Conservation (phyloP, 208 protist species). For the Wallacemonas sp. region DNA sequence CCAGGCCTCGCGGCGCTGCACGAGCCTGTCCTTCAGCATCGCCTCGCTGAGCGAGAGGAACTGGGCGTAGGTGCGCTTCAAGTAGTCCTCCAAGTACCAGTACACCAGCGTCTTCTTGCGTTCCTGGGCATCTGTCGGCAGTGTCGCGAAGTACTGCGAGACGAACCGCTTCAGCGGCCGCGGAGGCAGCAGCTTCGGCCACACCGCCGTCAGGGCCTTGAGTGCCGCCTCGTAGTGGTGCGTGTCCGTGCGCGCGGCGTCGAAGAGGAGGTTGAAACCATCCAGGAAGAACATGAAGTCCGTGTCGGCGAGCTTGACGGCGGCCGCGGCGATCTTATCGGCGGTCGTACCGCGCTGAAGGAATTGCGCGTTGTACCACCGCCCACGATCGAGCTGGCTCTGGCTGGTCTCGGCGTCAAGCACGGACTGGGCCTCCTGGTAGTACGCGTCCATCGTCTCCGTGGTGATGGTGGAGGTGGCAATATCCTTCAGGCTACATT, state of each 20-base stretch:
- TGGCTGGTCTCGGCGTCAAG: constrained; percentile 62
- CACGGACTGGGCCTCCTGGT: constrained; percentile 74
- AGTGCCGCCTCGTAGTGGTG: constrained; percentile 92
- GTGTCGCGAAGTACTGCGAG: constrained; percentile 90
- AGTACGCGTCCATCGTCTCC: constrained; percentile 84
- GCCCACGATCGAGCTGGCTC: constrained; percentile 67
- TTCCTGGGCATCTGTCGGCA: constrained; percentile 63
- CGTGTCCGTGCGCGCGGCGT: constrained; percentile 86
- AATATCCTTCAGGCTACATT: constrained; percentile 88
- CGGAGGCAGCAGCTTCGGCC: constrained; percentile 84
- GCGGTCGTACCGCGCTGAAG: constrained; percentile 82
- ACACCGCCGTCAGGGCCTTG: constrained; percentile 86
- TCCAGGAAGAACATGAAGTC: constrained; percentile 94
- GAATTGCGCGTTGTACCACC: constrained; percentile 91
- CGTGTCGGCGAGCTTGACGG: constrained; percentile 88
- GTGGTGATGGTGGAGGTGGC: constrained; percentile 70
- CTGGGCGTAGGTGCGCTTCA: constrained; percentile 90
- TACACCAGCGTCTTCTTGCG: constrained; percentile 80
- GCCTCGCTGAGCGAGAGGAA: constrained; percentile 85
- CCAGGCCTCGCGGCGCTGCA: constrained; percentile 86
- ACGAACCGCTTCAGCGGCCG: constrained; percentile 88
- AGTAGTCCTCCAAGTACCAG: constrained; percentile 92
- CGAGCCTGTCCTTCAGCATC: constrained; percentile 88
- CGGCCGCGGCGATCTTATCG: constrained; percentile 87
- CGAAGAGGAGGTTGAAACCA: constrained; percentile 88